These are phyloP conservation scores for Candida orba DNA, from an alignment of 805 yeast genomes.

Conservation along the genomic window DNA sequence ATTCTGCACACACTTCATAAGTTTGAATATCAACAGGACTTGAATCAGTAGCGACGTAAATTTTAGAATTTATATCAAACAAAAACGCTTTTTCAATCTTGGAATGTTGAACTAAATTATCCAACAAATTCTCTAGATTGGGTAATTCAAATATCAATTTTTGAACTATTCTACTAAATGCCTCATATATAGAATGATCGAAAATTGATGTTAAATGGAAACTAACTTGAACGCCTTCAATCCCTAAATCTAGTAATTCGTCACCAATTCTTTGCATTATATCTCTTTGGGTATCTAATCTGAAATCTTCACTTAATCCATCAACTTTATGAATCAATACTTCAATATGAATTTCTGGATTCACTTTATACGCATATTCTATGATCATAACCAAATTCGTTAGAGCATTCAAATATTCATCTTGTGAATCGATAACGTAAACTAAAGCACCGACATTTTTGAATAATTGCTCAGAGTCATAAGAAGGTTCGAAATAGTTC, in stretches of 20 bases:
- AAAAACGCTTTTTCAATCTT: constrained; percentile 89
- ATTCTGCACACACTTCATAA: constrained; percentile 95
- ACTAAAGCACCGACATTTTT: constrained; percentile 83
- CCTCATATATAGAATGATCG: constrained; percentile 94
- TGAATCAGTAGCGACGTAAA: constrained; percentile 93
- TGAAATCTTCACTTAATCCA: constrained; percentile 82
- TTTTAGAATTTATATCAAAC: constrained; percentile 87
- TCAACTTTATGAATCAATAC: constrained; percentile 94
- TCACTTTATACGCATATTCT: constrained; percentile 77
- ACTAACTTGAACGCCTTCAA: constrained; percentile 85
- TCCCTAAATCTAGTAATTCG: constrained; percentile 80
- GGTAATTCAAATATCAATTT: constrained; percentile 86
- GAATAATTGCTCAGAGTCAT: constrained; percentile 72
- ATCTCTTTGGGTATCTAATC: constrained; percentile 92
- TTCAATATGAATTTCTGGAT: constrained; percentile 82
- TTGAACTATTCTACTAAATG: constrained; percentile 88
- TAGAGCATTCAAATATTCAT: constrained; percentile 87
- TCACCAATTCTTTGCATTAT: constrained; percentile 95
- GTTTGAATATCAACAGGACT: constrained; percentile 93
- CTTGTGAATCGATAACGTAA: constrained; percentile 92
- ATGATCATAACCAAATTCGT: constrained; percentile 84
- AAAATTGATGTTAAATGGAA: constrained; percentile 90
- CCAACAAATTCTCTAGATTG: constrained; percentile 79
- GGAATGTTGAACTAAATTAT: constrained; percentile 80
- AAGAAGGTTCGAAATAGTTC: constrained; percentile 78